phyloP scores from a whole-genome alignment of 495 filamentous ascomycete species.

The Hypoxylon crocopeplum region DNA sequence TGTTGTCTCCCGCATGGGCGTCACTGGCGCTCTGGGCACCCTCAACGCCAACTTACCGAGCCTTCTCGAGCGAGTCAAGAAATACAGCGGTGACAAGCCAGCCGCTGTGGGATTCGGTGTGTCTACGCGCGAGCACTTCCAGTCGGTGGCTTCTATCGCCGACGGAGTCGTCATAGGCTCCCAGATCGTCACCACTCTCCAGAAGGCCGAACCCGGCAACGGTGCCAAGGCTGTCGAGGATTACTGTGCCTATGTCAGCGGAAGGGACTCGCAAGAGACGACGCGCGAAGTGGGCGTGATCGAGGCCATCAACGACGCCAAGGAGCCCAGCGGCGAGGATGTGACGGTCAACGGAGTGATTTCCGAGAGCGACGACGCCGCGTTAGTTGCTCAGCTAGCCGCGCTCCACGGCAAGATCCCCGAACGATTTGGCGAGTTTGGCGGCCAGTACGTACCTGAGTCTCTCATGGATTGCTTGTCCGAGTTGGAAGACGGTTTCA shows the following conservation, averaged over 20 bases:
- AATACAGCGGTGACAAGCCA: slow-evolving; percentile 87
- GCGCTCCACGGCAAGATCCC: slow-evolving; percentile 66
- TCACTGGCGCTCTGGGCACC: slow-evolving; percentile 86
- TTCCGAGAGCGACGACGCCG: slow-evolving; percentile 46
- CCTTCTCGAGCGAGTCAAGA: slow-evolving; percentile 84
- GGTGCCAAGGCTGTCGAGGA: slow-evolving; percentile 79
- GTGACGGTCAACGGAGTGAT: slow-evolving; percentile 68
- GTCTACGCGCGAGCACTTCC: slow-evolving; percentile 92
- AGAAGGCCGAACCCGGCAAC: slow-evolving; percentile 71
- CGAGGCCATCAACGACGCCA: slow-evolving; percentile 63
- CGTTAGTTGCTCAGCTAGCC: slow-evolving; percentile 53
- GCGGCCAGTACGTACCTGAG: slow-evolving; percentile 98
- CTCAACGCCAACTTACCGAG: slow-evolving; percentile 81
- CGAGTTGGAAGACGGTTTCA: slow-evolving; percentile 91
- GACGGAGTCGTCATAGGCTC: slow-evolving; percentile 98
- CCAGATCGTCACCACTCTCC: slow-evolving; percentile 84
- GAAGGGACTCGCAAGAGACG: slow-evolving; percentile 57
- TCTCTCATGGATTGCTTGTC: slow-evolving; percentile 95
- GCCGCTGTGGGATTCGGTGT: slow-evolving; percentile 95
- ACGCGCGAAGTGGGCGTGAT: slow-evolving; percentile 69
- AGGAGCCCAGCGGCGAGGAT: slow-evolving; percentile 55
- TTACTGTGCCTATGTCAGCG: slow-evolving; percentile 83
- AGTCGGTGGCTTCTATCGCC: slow-evolving; percentile 79
- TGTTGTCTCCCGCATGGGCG: slow-evolving; percentile 96
- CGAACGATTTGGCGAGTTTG: slow-evolving; percentile 93